These are phyloP conservation scores for Talaromyces liani DNA, from an alignment of 495 filamentous ascomycete genomes.

Conservation along the genomic window DNA sequence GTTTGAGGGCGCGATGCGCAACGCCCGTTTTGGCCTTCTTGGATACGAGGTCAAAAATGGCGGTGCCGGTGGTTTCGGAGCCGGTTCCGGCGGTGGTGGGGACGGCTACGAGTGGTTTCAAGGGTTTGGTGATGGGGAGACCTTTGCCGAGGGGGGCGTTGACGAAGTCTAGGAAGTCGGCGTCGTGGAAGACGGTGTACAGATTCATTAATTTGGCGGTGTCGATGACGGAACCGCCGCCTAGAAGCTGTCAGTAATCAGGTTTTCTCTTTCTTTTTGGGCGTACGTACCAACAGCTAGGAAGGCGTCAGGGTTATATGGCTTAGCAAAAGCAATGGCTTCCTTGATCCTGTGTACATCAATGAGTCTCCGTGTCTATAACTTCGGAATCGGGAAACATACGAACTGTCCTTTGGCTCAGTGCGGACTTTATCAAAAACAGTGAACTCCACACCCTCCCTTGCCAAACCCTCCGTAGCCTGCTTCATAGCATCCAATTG, in stretches of 20 bases:
- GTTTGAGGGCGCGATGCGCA: slow-evolving; percentile 89
- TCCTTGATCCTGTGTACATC: slow-evolving; percentile 57
- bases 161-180: slow-evolving; percentile 93
- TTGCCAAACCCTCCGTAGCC: slow-evolving; percentile 65
- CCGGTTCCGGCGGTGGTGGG: slow-evolving; percentile 95
- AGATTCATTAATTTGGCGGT: slow-evolving; percentile 98
- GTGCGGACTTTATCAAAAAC: slow-evolving; percentile 71
- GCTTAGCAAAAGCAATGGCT: slow-evolving; percentile 77
- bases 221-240: slow-evolving; percentile 80
- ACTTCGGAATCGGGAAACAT: slow-evolving; percentile 18
- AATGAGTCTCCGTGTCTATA: neutral
- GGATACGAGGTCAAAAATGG: slow-evolving; percentile 90
- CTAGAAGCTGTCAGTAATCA: slow-evolving; percentile 14
- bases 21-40: slow-evolving; percentile 91
- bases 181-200: slow-evolving; percentile 78
- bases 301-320: slow-evolving; percentile 76
- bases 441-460: slow-evolving; percentile 70
- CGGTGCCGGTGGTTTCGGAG: slow-evolving; percentile 92
- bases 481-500: slow-evolving; percentile 80
- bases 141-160: slow-evolving; percentile 92
- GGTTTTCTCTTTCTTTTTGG: neutral
- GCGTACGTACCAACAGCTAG: slow-evolving; percentile 68
- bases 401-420: slow-evolving; percentile 93
- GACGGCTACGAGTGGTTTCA: slow-evolving; percentile 81
- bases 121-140: slow-evolving; percentile 66